These are phyloP conservation scores for Platanthera zijinensis DNA, from an alignment of 106 monocot species.

Conservation along the genomic window DNA sequence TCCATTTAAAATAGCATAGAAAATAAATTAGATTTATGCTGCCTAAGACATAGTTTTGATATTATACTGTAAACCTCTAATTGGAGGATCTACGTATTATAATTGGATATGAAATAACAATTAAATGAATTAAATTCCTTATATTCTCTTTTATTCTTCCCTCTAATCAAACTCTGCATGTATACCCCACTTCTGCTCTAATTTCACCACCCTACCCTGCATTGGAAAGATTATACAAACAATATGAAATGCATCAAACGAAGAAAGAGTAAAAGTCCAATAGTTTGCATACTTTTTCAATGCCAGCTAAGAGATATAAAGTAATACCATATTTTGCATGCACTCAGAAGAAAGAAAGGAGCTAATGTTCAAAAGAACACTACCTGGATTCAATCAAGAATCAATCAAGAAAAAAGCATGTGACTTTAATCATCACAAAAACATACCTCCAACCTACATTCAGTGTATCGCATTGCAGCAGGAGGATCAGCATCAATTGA, in stretches of 20 bases:
- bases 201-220: too few species aligned
- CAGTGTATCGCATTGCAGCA: slow-evolving; percentile 98
- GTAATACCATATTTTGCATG: neutral
- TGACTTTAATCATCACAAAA: neutral
- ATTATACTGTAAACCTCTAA: too few species aligned
- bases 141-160: too few species aligned
- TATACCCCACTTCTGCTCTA: too few species aligned
- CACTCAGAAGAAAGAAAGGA: neutral
- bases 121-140: too few species aligned
- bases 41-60: too few species aligned
- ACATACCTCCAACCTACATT: slow-evolving; percentile 97
- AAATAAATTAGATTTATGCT: too few species aligned
- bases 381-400: neutral
- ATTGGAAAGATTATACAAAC: neutral
- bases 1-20: too few species aligned
- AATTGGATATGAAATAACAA: too few species aligned
- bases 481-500: slow-evolving; percentile 98
- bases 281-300: neutral
- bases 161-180: too few species aligned
- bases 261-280: neutral
- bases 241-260: neutral
- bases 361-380: neutral
- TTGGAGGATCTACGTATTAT: too few species aligned
- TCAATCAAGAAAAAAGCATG: neutral
- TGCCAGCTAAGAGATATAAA: neutral